phyloP scores from a whole-genome alignment of 352 stramenopile genomes.

The Phytopythium sindhum region DNA sequence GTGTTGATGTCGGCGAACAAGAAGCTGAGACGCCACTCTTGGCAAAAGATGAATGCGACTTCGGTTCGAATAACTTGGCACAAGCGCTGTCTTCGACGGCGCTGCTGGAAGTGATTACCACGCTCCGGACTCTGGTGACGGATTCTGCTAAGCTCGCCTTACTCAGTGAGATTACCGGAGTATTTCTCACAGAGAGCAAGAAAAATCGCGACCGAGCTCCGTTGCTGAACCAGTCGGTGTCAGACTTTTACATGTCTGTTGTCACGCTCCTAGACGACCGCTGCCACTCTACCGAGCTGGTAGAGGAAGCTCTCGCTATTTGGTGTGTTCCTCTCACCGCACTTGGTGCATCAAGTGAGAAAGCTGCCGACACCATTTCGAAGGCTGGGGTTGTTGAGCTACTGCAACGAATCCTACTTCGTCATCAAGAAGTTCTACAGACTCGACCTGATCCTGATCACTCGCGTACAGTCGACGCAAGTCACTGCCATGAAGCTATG shows the following conservation, averaged over 20 bases:
- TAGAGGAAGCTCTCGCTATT: conserved; percentile 37
- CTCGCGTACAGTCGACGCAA: neutral
- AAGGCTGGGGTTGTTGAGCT: conserved; percentile 26
- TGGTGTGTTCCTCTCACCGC: conserved; percentile 29
- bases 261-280: neutral
- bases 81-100: neutral
- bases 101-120: neutral
- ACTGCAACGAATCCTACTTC: conserved; percentile 21
- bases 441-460: neutral
- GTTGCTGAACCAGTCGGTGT: neutral
- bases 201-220: neutral
- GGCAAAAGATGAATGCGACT: neutral
- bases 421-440: neutral
- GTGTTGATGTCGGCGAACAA: neutral
- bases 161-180: neutral
- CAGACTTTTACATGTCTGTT: neutral
- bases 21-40: neutral
- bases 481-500: neutral
- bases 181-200: neutral
- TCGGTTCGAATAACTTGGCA: neutral
- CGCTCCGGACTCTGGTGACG: neutral
- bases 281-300: conserved; percentile 27
- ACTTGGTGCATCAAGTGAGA: conserved; percentile 1
- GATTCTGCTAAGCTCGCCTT: neutral
- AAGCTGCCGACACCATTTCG: conserved; percentile 16